Conservation (phyloP, 2,329 filamentous ascomycete species). For the Metarhizium album region DNA sequence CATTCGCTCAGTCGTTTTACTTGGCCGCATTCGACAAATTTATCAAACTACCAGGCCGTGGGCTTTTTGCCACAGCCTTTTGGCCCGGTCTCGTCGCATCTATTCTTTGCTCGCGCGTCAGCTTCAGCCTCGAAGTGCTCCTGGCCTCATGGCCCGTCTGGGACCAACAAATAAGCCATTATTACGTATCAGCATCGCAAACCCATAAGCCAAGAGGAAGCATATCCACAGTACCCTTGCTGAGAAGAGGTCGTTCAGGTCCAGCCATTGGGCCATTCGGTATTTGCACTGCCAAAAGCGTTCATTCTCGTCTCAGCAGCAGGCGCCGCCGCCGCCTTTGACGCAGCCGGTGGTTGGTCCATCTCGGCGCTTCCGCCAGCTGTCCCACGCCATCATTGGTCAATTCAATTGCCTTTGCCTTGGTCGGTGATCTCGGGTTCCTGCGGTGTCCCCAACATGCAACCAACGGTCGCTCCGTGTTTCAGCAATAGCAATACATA, state of each 20-base stretch:
- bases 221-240: slow-evolving; percentile 4
- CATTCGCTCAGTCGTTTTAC: neutral
- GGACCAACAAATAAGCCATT: neutral
- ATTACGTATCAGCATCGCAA: too few species aligned
- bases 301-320: neutral
- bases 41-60: neutral
- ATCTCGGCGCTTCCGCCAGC: slow-evolving; percentile 8
- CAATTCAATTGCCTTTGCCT: too few species aligned
- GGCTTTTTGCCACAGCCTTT: neutral
- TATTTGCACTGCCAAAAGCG: slow-evolving; percentile 2
- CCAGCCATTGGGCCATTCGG: neutral
- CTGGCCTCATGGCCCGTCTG: neutral
- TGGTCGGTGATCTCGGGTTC: slow-evolving; percentile 1
- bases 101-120: neutral
- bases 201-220: neutral
- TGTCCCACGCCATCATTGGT: slow-evolving; percentile 5
- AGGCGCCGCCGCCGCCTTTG: neutral
- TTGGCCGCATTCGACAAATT: neutral
- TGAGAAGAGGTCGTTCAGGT: neutral
- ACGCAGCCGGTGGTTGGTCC: neutral
- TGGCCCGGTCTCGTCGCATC: neutral
- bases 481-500: too few species aligned
- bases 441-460: slow-evolving; percentile 11
- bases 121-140: neutral
- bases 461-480: slow-evolving; percentile 6